A percentile compares a stretch with the other conserved stretches of the same genome.
Evolutionary conservation across 2,329 filamentous ascomycete species (phyloP).

Genomic region (Xylariales sp.): DNA sequence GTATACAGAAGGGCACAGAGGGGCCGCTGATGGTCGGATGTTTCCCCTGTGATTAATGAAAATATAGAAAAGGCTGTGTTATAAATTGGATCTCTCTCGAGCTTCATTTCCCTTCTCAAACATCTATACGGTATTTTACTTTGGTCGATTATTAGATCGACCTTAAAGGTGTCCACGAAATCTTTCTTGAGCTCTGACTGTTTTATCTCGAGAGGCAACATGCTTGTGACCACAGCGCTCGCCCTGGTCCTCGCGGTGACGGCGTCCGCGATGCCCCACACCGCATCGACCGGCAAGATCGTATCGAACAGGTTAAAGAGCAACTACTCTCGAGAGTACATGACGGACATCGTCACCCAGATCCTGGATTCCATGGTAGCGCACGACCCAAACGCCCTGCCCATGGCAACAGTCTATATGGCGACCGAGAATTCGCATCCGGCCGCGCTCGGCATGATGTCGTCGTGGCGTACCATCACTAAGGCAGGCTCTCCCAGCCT

Average conservation of each 20-base stretch:
- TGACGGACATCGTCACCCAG: constrained; percentile 3
- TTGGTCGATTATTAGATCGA: too few species aligned
- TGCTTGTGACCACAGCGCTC: not conserved
- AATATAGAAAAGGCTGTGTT: too few species aligned
- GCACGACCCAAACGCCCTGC: not conserved
- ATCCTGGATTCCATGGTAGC: constrained; percentile 7
- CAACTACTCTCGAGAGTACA: constrained; percentile 1
- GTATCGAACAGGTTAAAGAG: too few species aligned
- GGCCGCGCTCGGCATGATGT: constrained; percentile 3
- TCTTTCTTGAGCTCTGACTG: too few species aligned
- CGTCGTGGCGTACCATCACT: constrained; percentile 5
- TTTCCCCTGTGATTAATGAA: too few species aligned
- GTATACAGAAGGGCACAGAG: too few species aligned
- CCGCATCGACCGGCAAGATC: too few species aligned
- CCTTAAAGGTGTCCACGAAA: too few species aligned
- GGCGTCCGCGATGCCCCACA: not conserved
- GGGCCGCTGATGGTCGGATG: too few species aligned
- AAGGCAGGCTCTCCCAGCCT: constrained; percentile 1
- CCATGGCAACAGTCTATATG: not conserved
- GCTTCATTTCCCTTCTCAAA: too few species aligned
- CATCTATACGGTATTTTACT: too few species aligned
- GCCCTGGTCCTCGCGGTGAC: not conserved
- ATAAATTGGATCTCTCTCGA: too few species aligned
- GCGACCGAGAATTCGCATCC: constrained; percentile 6
- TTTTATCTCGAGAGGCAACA: not conserved